Percentiles rank a stretch among this genome's conserved stretches.
Evolutionary conservation across 148 eudicot species (phyloP).

Genomic region (Chenopodium berlandieri): DNA sequence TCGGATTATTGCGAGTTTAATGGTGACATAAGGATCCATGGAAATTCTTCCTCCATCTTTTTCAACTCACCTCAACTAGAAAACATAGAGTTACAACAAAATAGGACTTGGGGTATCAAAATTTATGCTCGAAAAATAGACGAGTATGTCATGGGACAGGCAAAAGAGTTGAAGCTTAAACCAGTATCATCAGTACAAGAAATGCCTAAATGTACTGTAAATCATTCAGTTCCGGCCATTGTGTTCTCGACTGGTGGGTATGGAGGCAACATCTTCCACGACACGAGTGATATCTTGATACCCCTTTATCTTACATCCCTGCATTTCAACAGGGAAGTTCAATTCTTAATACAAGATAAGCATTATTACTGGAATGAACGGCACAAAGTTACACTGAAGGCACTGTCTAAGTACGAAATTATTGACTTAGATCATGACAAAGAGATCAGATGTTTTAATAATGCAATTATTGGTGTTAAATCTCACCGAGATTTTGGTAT

Average conservation of each 20-base stretch:
- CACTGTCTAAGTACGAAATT: conserved; percentile 43
- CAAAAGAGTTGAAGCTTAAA: conserved; percentile 24
- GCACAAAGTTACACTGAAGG: conserved; percentile 30
- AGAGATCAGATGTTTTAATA: conserved; percentile 46
- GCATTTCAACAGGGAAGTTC: conserved; percentile 31
- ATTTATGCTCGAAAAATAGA: conserved; percentile 57
- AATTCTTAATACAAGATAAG: conserved; percentile 37
- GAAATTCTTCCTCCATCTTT: conserved; percentile 53
- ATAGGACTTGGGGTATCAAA: conserved; percentile 32
- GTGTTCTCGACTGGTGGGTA: conserved; percentile 39
- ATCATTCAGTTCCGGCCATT: conserved; percentile 30
- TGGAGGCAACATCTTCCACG: conserved; percentile 36
- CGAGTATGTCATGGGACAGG: conserved; percentile 29
- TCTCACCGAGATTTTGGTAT: conserved; percentile 35
- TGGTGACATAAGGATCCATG: conserved; percentile 51
- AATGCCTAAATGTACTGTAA: conserved; percentile 24
- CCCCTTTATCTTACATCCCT: conserved; percentile 33
- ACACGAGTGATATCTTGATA: conserved; percentile 31
- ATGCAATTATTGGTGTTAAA: conserved; percentile 49
- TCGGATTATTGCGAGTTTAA: conserved; percentile 52
- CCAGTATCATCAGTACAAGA: conserved; percentile 3
- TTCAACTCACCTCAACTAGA: conserved; percentile 19
- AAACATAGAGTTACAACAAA: background rate
- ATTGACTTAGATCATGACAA: conserved; percentile 42
- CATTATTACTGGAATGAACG: conserved; percentile 35